Conservation (phyloP, 176 grass and related monocot genomes). For the Musa itinerans region DNA sequence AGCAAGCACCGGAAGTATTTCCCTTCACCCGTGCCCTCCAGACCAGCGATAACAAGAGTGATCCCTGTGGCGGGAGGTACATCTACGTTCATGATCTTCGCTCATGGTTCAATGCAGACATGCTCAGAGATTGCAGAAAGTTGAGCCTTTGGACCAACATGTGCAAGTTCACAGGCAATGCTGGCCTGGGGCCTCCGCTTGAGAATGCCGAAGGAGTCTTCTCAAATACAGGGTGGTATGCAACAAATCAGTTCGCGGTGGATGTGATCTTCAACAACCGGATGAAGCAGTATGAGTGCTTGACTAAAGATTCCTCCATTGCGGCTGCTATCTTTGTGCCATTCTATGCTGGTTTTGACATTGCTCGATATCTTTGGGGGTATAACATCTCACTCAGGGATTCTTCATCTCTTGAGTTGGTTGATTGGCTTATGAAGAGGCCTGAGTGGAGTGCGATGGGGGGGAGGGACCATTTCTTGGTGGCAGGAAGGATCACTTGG, state of each 20-base stretch:
- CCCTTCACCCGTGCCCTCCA: constrained; percentile 25
- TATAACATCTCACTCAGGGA: neutral
- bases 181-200: constrained; percentile 2
- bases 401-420: neutral
- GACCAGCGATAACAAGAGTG: neutral
- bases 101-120: constrained; percentile 6
- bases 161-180: constrained; percentile 9
- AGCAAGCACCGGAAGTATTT: constrained; percentile 23
- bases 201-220: neutral
- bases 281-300: neutral
- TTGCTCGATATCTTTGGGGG: neutral
- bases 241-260: neutral
- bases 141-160: constrained; percentile 11
- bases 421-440: neutral
- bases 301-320: neutral
- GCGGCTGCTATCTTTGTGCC: neutral
- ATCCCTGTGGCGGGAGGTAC: constrained; percentile 18
- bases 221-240: neutral
- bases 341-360: neutral
- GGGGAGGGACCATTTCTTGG: neutral
- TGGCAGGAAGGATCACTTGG: neutral
- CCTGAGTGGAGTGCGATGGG: neutral
- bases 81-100: constrained; percentile 22
- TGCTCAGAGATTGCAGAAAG: constrained; percentile 12
- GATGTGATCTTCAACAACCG: neutral